Evolutionary conservation across 2,329 filamentous ascomycete species (phyloP), one percentile per base, ranked within the genome.

Genomic region (Cordyceps pruinosa): DNA sequence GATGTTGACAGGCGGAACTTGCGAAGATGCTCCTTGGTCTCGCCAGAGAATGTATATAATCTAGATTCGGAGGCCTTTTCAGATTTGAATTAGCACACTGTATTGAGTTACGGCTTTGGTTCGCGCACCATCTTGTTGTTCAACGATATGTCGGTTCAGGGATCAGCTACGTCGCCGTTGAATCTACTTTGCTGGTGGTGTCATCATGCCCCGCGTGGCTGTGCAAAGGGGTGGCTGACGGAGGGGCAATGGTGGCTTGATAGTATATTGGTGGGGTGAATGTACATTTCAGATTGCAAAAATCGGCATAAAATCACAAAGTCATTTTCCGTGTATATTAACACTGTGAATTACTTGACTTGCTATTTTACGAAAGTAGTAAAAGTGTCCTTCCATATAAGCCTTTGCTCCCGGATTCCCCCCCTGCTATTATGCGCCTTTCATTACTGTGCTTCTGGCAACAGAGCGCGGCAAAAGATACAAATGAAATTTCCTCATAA

Each of bases 1-100:
- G 92, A 97, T 2, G 94, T 97, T 26, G 87, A 85, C 28, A 99
- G 81, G 51, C 94, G 89, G 77, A 99, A 99, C 75, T 97, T 97
- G 72, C 90, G 88, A 63, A 99, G 83, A 68, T 92, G 87, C 63
- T 91, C 86, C 74, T 88, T 94, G 46, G 90, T 96, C 75, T 94
- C 90, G 62, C 85, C 83, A 32, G 91, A 95, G 82, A 97, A 96
- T 59, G 89, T 90, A 77, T 96, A 97, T 61, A 97, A 82, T 65
- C 91, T 82, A 61, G 90, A 86, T 78, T 97, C 92, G 69, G 92
- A 95, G 66, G 70, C 71, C 72, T 54, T 45, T 28, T 12, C 8
- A n/a, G 5, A 21, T 1, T 17, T 19, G 2, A n/a, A 23, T 55
- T 39, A 55, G 52, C 1, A 17, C 23, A 37, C 15, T 15, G 12